Evolutionary conservation across 2,329 filamentous ascomycete genomes (phyloP).

Genomic region (Trichoderma endophyticum): DNA sequence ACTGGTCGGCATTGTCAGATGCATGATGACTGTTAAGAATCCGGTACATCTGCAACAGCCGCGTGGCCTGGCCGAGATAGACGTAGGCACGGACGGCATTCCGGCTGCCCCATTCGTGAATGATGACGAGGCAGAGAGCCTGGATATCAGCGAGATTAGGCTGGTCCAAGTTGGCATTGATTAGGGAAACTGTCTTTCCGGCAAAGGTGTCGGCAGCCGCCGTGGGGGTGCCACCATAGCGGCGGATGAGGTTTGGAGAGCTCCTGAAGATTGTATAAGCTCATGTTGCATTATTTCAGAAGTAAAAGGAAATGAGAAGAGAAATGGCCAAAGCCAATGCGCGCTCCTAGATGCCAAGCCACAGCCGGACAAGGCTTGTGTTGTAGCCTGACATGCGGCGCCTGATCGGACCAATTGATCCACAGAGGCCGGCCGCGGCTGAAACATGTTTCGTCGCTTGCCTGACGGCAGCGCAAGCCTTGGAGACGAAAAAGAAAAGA

Average conservation of each 20-base stretch:
- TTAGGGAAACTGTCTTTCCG: constrained; percentile 53
- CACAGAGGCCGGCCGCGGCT: constrained; percentile 1
- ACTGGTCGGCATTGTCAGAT: constrained; percentile 53
- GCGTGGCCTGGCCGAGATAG: constrained; percentile 60
- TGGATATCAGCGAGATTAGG: constrained; percentile 60
- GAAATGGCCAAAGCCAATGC: not conserved
- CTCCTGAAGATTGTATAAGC: constrained; percentile 39
- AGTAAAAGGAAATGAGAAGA: not conserved
- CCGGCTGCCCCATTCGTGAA: constrained; percentile 61
- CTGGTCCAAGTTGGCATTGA: constrained; percentile 58
- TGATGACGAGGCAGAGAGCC: constrained; percentile 57
- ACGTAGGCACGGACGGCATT: constrained; percentile 62
- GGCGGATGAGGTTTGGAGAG: constrained; percentile 54
- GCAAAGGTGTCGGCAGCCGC: constrained; percentile 58
- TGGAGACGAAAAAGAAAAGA: constrained; percentile 22
- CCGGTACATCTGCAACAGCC: constrained; percentile 63
- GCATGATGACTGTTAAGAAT: constrained; percentile 55
- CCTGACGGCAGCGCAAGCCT: not conserved
- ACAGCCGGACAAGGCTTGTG: not conserved
- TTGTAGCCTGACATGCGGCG: not conserved
- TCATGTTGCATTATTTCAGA: not conserved
- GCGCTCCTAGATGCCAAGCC: not conserved
- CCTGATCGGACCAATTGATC: constrained; percentile 1
- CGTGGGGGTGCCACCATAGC: constrained; percentile 56
- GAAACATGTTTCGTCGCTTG: not conserved